Conservation (phyloP, 73 alveolate genomes). For the Paramecium tetraurelia region DNA sequence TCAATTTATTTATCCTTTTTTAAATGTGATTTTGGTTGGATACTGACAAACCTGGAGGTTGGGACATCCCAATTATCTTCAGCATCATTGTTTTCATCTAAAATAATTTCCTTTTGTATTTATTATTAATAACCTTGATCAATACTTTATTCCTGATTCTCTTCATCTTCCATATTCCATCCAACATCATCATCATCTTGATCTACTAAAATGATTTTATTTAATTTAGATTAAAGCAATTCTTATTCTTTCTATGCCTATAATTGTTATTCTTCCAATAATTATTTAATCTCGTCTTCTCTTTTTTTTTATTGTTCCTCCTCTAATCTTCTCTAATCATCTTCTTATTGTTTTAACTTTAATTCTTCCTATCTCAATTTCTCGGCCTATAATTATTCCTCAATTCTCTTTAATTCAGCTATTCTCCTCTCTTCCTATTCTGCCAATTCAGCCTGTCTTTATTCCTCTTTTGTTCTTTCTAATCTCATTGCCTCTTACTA, state of each 20-base stretch:
- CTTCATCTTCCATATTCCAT: background rate
- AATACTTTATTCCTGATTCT: background rate
- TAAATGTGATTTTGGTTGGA: background rate
- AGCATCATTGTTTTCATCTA: background rate
- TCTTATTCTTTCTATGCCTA: background rate
- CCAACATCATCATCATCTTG: background rate
- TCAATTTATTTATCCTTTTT: background rate
- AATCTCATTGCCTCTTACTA: background rate
- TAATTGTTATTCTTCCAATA: background rate
- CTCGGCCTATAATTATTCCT: background rate
- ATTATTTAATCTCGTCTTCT: background rate
- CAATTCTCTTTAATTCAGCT: background rate
- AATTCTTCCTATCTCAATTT: background rate
- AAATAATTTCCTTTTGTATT: background rate
- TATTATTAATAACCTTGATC: background rate
- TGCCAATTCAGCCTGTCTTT: background rate
- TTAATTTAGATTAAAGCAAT: background rate
- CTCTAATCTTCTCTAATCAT: background rate
- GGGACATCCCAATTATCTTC: conserved; percentile 38
- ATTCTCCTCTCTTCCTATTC: background rate
- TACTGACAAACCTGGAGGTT: background rate
- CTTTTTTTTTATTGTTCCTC: background rate
- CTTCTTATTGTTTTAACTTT: background rate
- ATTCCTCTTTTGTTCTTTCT: background rate
- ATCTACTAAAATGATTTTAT: background rate